Conservation (phyloP, 768 basidiomycete species). For the Agrocybe chaxingu region DNA sequence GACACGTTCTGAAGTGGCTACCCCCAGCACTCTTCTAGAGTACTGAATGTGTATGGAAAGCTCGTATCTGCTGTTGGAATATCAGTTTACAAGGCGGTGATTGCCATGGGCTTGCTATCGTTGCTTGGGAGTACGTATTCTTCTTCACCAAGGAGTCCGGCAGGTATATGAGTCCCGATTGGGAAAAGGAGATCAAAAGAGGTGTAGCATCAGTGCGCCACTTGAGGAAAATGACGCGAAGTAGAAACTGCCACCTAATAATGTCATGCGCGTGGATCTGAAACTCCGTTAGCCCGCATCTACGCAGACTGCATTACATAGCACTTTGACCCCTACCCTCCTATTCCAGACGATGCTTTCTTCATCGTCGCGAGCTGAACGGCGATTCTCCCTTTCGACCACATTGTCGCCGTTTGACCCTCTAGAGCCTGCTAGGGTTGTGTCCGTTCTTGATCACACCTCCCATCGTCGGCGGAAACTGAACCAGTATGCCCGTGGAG, state of each 20-base stretch:
- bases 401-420: slow-evolving; percentile 30
- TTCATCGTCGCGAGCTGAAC: background rate
- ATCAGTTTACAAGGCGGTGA: too few relatives aligned
- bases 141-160: too few relatives aligned
- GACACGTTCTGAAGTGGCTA: too few relatives aligned
- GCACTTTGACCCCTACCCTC: background rate
- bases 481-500: slow-evolving; percentile 69
- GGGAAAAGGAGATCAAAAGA: too few relatives aligned
- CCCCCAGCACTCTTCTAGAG: too few relatives aligned
- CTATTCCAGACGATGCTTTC: slow-evolving; percentile 5
- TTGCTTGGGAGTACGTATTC: too few relatives aligned
- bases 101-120: too few relatives aligned
- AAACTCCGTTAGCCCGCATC: background rate
- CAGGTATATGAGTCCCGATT: too few relatives aligned
- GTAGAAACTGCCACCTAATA: slow-evolving; percentile 1
- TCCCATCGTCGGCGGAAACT: slow-evolving; percentile 30
- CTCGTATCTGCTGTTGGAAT: too few relatives aligned
- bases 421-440: slow-evolving; percentile 41
- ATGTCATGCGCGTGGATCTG: slow-evolving; percentile 7
- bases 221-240: slow-evolving; percentile 7
- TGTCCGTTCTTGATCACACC: slow-evolving; percentile 29
- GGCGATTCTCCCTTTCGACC: slow-evolving; percentile 2
- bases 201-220: too few relatives aligned
- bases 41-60: too few relatives aligned
- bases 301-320: background rate